Base-by-base conservation (phyloP, 2,329 filamentous ascomycete species). In the Cordyceps cicadae region DNA sequence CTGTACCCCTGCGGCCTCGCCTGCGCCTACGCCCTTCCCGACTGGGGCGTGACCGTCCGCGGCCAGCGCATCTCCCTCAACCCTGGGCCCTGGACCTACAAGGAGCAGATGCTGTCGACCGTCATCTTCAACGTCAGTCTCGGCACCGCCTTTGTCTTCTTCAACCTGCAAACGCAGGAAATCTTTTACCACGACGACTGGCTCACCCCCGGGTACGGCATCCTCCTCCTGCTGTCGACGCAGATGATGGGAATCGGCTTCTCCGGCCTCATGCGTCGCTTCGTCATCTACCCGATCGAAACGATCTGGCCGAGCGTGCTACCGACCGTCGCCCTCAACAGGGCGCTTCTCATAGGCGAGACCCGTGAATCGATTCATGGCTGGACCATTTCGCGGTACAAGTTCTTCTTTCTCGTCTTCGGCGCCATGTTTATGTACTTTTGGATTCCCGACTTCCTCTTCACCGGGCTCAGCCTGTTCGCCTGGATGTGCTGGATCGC, bases 401-500 rank as follows among this genome's bases (percentile, higher is more conserved):
- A 66, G 15, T 69, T 78, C 63, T 79, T 76, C 63, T 75, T 74
- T 63, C 65, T 72, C 51, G 67, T 67, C n/a, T 71, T 71, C 11
- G 37, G 66, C 37, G 64, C 64, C 37, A 77, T 77, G 71, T 75
- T 76, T 52, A 34, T 77, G 26, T 79, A 75, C 67, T 79, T 76
- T 66, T 79, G 75, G 75, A 67, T 79, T n/a, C 77, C 77, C 0
- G 71, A 71, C 8, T 77, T 73, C 54, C 67, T 79, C 1, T 79
- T 78, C 65, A 72, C 68, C 0, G 75, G 74, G 3, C 66, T 78
- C 7, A 70, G 70, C 14, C 71, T 71, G 1, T 78, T 79, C 67
- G 76, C 75, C 66, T 79, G 76, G 76, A 77, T 78, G 68, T 74
- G 74, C 1, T 79, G 76, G 77, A 78, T 78, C 19, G 68, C 75